Conservation (phyloP, 768 basidiomycete genomes). For the Leccinellum rugosiceps region DNA sequence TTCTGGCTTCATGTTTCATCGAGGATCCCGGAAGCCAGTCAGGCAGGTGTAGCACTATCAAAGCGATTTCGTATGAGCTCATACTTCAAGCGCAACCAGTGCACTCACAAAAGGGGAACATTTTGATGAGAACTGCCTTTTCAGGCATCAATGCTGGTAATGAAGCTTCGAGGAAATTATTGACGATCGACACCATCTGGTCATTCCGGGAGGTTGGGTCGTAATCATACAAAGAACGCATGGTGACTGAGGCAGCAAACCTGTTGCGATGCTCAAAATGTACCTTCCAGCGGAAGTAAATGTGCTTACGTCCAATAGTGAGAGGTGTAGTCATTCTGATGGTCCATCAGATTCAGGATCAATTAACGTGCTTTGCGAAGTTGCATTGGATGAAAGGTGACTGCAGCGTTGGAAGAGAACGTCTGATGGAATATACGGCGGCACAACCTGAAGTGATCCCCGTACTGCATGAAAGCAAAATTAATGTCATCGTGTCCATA, state of each 20-base stretch:
- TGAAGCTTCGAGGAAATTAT: conserved; percentile 10
- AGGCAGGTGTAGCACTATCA: conserved; percentile 25
- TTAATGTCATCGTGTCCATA: conserved; percentile 15
- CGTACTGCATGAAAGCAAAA: conserved; percentile 11
- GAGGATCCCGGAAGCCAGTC: conserved; percentile 24
- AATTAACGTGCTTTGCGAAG: conserved; percentile 7
- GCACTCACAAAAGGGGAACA: conserved; percentile 18
- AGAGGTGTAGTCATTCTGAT: background rate
- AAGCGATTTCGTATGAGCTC: background rate
- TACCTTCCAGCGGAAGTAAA: background rate
- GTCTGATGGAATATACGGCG: too few species aligned
- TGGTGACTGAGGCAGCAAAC: conserved; percentile 30
- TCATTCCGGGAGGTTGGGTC: conserved; percentile 14
- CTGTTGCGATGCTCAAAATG: conserved; percentile 15
- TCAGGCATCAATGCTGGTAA: conserved; percentile 7
- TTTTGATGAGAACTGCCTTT: conserved; percentile 11
- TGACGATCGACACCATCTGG: conserved; percentile 13
- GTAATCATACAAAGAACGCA: conserved; percentile 18
- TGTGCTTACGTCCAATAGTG: conserved; percentile 11
- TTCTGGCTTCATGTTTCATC: conserved; percentile 12
- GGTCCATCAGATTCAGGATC: conserved; percentile 3
- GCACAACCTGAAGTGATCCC: too few species aligned
- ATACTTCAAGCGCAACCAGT: background rate
- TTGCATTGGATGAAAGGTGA: conserved; percentile 7
- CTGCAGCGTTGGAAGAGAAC: conserved; percentile 3